Evolutionary conservation across 2,329 filamentous ascomycete species (phyloP), one percentile per base, ranked within the genome.

Genomic region (Cytospora schulzeri): DNA sequence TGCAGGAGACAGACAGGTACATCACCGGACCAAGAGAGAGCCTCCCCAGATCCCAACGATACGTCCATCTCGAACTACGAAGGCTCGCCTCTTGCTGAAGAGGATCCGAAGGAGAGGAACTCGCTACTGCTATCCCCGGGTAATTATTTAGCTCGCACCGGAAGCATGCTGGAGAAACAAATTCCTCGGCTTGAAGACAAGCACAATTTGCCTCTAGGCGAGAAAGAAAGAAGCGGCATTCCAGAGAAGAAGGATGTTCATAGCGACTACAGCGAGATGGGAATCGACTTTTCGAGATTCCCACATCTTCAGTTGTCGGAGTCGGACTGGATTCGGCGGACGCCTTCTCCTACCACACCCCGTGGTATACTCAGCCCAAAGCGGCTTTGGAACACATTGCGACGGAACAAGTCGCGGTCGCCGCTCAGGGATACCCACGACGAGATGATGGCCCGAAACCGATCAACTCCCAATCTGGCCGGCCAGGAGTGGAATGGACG

Each of bases 361-460:
- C 65, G 65, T 26, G 54, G 58, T 4, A 50, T 60, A 22, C 41
- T 67, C 29, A 67, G 65, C 51, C 65, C 65, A 8, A 60, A 51
- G 31, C 62, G 62, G 14, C 65, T 67, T 19, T 67, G 65, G 65
- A 61, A 62, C 12, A 62, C 54, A 48, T 19, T 67, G 9, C 65
- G 65, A 35, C 63, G 65, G 9, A 65, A 50, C 41, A 64, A 64
- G 17, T 65, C 62, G n/a, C 65, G 65, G 2, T 67, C 65, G 17
- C 65, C 65, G 5, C 50, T 59, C 7, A 57, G 63, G 17, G 33
- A 53, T 33, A 14, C 31, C 4, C 41, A 28, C 50, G 26, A 41
- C n/a, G 59, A 52, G 55, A 35, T 26, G 29, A 33, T 56, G 28
- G 15, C 24, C 45, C 51, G 62, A 26, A 67, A 67, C 51, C 41